These are phyloP conservation scores for Leucaena leucocephala DNA, from an alignment of 306 rosid species.

Conservation along the genomic window DNA sequence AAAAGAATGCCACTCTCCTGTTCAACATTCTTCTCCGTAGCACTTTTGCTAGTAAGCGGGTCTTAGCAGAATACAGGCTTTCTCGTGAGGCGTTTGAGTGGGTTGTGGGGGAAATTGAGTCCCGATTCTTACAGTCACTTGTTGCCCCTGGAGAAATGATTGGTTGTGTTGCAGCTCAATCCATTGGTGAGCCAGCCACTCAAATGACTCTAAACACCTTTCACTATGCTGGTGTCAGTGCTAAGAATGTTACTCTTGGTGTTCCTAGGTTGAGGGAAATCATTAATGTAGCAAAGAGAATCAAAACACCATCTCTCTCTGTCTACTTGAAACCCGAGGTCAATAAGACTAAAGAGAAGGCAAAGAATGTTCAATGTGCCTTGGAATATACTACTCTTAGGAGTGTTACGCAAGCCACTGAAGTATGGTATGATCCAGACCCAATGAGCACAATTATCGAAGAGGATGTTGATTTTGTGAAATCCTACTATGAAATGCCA, in stretches of 20 bases:
- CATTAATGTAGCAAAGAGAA: slow-evolving; percentile 94
- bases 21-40: slow-evolving; percentile 93
- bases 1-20: slow-evolving; percentile 92
- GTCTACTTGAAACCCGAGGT: slow-evolving; percentile 87
- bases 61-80: slow-evolving; percentile 92
- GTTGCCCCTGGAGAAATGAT: slow-evolving; percentile 99
- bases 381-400: slow-evolving; percentile 95
- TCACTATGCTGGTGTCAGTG: slow-evolving; percentile 99
- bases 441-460: slow-evolving; percentile 93
- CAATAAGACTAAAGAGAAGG: slow-evolving; percentile 88
- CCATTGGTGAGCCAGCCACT: slow-evolving; percentile 98
- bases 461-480: slow-evolving; percentile 92
- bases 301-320: slow-evolving; percentile 94
- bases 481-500: slow-evolving; percentile 95
- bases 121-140: slow-evolving; percentile 93
- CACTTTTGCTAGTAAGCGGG: slow-evolving; percentile 95
- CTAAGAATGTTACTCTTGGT: slow-evolving; percentile 97
- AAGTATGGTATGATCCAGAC: slow-evolving; percentile 98
- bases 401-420: slow-evolving; percentile 98
- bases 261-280: slow-evolving; percentile 98
- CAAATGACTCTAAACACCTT: slow-evolving; percentile 99
- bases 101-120: slow-evolving; percentile 97
- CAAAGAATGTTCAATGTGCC: slow-evolving; percentile 98
- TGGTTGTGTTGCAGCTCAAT: slow-evolving; percentile 98
- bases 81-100: slow-evolving; percentile 99